These are phyloP conservation scores for Xylaria longipes DNA, from an alignment of 495 filamentous ascomycete species.

Conservation along the genomic window DNA sequence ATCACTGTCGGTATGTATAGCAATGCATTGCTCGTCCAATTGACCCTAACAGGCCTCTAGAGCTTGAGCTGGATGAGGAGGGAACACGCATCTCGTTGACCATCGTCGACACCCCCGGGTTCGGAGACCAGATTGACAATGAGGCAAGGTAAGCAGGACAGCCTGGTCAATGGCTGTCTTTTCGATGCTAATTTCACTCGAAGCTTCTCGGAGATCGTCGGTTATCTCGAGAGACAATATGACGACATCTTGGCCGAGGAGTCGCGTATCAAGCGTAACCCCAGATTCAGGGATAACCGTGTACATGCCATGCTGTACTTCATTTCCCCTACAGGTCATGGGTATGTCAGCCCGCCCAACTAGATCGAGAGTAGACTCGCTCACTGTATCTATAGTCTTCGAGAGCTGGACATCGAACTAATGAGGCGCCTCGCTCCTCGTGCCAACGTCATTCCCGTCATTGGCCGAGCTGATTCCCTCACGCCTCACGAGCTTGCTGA, in stretches of 20 bases:
- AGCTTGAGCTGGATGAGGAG: slow-evolving; percentile 96
- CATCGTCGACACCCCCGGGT: slow-evolving; percentile 97
- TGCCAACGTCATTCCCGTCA: slow-evolving; percentile 98
- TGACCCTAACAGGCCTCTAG: slow-evolving; percentile 52
- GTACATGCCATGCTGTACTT: slow-evolving; percentile 98
- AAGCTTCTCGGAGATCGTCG: slow-evolving; percentile 96
- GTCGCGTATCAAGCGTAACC: slow-evolving; percentile 99
- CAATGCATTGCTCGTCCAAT: neutral
- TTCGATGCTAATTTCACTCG: slow-evolving; percentile 18
- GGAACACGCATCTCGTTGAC: slow-evolving; percentile 97
- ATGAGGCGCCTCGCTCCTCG: slow-evolving; percentile 99
- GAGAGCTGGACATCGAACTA: slow-evolving; percentile 97
- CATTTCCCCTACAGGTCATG: slow-evolving; percentile 97
- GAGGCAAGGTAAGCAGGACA: slow-evolving; percentile 81
- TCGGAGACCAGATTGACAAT: slow-evolving; percentile 99
- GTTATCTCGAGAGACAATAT: slow-evolving; percentile 97
- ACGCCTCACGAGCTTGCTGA: slow-evolving; percentile 96
- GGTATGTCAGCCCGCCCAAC: slow-evolving; percentile 56
- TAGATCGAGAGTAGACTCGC: slow-evolving; percentile 7
- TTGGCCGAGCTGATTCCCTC: slow-evolving; percentile 96
- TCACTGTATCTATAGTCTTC: slow-evolving; percentile 67
- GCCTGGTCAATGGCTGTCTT: slow-evolving; percentile 2
- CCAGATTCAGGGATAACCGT: slow-evolving; percentile 97
- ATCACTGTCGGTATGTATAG: slow-evolving; percentile 86
- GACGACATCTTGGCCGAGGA: slow-evolving; percentile 99